Evolutionary conservation across 2,329 filamentous ascomycete species (phyloP).

Genomic region (Paecilomyces niveus): DNA sequence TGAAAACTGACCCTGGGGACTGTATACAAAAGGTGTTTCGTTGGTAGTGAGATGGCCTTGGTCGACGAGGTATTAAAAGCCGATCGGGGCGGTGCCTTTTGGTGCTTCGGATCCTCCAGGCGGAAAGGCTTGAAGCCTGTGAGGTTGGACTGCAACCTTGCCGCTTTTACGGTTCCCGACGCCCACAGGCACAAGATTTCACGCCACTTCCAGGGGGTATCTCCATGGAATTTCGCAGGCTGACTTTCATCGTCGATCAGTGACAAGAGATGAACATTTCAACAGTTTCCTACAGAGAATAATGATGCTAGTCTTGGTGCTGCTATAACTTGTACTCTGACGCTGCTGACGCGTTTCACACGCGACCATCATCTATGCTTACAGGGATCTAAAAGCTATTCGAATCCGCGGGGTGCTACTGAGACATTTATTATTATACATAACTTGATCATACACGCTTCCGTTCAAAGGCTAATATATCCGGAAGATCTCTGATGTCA

Average conservation of each 20-base stretch:
- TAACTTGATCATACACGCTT: conserved; percentile 1
- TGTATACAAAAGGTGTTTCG: neutral
- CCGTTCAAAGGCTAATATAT: conserved; percentile 40
- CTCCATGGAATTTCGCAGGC: neutral
- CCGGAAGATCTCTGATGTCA: conserved; percentile 51
- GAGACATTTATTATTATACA: neutral
- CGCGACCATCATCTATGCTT: neutral
- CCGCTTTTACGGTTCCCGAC: neutral
- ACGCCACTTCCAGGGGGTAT: neutral
- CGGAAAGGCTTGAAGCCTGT: neutral
- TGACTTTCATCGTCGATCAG: neutral
- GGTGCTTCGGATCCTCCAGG: neutral
- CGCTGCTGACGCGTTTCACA: neutral
- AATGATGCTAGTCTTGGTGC: neutral
- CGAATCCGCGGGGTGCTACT: neutral
- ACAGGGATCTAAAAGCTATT: neutral
- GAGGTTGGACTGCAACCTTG: neutral
- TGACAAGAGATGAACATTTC: neutral
- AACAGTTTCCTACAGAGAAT: neutral
- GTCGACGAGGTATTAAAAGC: neutral
- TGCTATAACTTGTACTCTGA: neutral
- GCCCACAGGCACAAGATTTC: neutral
- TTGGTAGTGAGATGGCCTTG: neutral
- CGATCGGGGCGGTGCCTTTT: neutral
- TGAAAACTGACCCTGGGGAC: neutral